Evolutionary conservation across 768 basidiomycete genomes (phyloP).

Genomic region (Termitomyces sp.): DNA sequence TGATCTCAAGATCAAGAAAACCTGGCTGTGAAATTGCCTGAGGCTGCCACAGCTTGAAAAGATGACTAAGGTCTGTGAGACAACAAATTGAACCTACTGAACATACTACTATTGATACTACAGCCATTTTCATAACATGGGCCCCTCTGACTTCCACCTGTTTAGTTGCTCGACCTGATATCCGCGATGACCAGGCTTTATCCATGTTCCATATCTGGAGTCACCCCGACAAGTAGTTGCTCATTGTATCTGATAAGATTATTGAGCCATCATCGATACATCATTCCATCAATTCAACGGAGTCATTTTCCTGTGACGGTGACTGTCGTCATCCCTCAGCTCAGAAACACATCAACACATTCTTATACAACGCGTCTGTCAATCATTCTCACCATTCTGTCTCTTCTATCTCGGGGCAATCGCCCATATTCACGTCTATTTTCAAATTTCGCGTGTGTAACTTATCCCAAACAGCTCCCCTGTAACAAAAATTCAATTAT

Average conservation of each 20-base stretch:
- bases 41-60: neutral
- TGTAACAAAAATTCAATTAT: slow-evolving; percentile 6
- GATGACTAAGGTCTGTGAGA: too few relatives aligned
- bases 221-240: too few relatives aligned
- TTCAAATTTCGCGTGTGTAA: slow-evolving; percentile 1
- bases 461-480: neutral
- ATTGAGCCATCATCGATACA: neutral
- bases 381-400: slow-evolving; percentile 16
- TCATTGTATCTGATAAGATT: slow-evolving; percentile 3
- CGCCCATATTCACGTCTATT: slow-evolving; percentile 16
- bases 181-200: too few relatives aligned
- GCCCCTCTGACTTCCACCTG: too few relatives aligned
- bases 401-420: slow-evolving; percentile 10
- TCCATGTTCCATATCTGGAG: too few relatives aligned
- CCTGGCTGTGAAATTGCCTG: neutral
- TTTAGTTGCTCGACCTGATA: too few relatives aligned
- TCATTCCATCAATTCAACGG: neutral
- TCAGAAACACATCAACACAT: neutral
- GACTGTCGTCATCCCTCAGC: neutral
- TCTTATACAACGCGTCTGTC: neutral
- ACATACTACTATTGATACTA: too few relatives aligned
- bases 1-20: neutral
- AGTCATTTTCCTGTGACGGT: neutral
- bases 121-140: too few relatives aligned
- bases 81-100: too few relatives aligned